Evolutionary conservation across 2,329 filamentous ascomycete species (phyloP), one percentile per base, ranked within the genome.

Genomic region (Cladosporium colombiae): DNA sequence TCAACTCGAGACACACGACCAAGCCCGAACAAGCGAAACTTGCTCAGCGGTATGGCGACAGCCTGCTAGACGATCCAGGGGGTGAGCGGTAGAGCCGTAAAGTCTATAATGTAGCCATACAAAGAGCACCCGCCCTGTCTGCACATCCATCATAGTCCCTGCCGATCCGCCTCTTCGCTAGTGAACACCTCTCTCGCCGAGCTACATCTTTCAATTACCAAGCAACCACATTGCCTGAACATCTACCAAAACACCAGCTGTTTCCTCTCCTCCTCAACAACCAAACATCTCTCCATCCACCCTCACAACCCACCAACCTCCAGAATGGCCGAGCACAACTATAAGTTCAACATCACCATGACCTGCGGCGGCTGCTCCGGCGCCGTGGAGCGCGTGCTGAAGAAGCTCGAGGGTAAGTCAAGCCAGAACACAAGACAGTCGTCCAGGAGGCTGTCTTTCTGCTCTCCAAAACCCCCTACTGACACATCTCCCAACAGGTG

Each of bases 331-430:
- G 88, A 90, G 73, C 92, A 97, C 84, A 91, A 88, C 72, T 98
- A 98, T 90, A 92, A 95, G 80, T 98, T 98, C 85, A 89, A 93
- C 81, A 88, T 98, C 79, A 85, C 83, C 80, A 99, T 99, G 95
- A 91, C 84, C 85, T 99, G 95, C 83, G 88, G 91, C 77, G 95
- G 95, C 79, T 99, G 95, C 89, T 97, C 93, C 55, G 93, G 93
- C 75, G 95, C 95, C 71, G 86, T 99, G 53, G 91, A 96, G 81
- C 87, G 93, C 62, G 93, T 97, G 55, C 88, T 99, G 70, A 94
- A 91, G 83, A 97, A 92, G 83, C 88, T 80, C 31, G 68, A 71
- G 55, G 70, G 69, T 70, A 27, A 62, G 29, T 31, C 8, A 31
- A 31, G 29, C 29, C 29, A 31, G 29, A 31, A 5, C 29, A 31